Conservation (phyloP, 306 rosid species). For the Inga oerstediana region DNA sequence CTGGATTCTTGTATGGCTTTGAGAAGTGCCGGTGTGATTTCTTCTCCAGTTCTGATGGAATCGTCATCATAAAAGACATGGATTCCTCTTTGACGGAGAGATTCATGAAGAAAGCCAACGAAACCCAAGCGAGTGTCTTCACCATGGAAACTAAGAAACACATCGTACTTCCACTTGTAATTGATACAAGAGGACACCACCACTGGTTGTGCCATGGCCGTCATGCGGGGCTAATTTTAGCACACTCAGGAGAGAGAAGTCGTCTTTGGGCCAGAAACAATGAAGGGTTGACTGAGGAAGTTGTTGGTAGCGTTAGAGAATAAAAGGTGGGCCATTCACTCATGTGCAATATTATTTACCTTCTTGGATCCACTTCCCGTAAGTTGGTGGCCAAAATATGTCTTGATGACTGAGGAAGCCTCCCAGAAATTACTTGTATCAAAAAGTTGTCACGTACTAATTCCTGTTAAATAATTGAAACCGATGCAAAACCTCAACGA, state of each 20-base stretch:
- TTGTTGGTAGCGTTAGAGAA: neutral
- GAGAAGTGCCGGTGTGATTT: neutral
- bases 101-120: neutral
- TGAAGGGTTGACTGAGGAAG: neutral
- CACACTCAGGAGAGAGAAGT: neutral
- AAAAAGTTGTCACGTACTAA: too few relatives aligned
- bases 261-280: neutral
- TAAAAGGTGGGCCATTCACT: neutral
- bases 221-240: neutral
- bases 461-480: too few relatives aligned
- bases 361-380: too few relatives aligned
- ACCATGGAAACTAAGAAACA: neutral
- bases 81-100: neutral
- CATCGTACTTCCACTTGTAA: neutral
- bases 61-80: neutral
- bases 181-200: neutral
- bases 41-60: neutral
- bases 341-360: too few relatives aligned
- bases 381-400: too few relatives aligned
- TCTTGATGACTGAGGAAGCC: too few relatives aligned
- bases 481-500: neutral
- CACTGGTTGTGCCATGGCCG: neutral
- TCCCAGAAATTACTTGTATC: too few relatives aligned
- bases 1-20: slow-evolving; percentile 1
- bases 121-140: neutral